Conservation (phyloP, 306 rosid genomes). For the Malus sylvestris region DNA sequence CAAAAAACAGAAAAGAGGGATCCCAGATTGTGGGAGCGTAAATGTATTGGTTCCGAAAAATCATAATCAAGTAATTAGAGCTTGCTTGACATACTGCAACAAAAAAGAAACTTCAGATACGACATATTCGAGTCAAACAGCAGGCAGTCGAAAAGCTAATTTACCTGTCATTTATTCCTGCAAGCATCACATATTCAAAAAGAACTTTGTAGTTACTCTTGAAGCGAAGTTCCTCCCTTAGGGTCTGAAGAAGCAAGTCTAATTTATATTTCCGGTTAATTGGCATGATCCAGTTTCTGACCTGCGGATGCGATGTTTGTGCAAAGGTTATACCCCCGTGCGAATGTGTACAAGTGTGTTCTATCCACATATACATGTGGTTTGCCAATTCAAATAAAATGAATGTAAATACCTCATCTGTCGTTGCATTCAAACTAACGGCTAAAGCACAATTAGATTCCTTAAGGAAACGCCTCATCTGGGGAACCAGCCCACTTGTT, state of each 20-base stretch:
- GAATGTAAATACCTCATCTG: conserved; percentile 61
- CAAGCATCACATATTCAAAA: conserved; percentile 89
- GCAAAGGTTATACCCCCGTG: conserved; percentile 11
- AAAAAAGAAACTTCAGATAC: neutral
- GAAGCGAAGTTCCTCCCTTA: conserved; percentile 57
- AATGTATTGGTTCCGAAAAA: neutral
- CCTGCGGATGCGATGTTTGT: conserved; percentile 37
- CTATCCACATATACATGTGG: neutral
- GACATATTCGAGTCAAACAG: neutral
- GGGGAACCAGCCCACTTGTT: conserved; percentile 95
- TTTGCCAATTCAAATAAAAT: conserved; percentile 6
- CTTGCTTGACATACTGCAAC: neutral
- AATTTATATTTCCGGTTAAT: conserved; percentile 80
- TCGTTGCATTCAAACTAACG: conserved; percentile 95
- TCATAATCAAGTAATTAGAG: neutral
- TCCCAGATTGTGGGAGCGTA: neutral
- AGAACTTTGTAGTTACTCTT: conserved; percentile 73
- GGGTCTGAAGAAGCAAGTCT: conserved; percentile 66
- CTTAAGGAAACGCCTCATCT: conserved; percentile 67
- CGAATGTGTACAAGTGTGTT: neutral
- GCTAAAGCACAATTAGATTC: conserved; percentile 82
- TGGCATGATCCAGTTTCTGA: conserved; percentile 97
- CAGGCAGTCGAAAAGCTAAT: neutral
- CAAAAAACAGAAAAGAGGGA: neutral
- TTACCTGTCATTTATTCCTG: conserved; percentile 84